phyloP scores from a whole-genome alignment of 495 filamentous ascomycete species.

The Articulospora tetracladia region DNA sequence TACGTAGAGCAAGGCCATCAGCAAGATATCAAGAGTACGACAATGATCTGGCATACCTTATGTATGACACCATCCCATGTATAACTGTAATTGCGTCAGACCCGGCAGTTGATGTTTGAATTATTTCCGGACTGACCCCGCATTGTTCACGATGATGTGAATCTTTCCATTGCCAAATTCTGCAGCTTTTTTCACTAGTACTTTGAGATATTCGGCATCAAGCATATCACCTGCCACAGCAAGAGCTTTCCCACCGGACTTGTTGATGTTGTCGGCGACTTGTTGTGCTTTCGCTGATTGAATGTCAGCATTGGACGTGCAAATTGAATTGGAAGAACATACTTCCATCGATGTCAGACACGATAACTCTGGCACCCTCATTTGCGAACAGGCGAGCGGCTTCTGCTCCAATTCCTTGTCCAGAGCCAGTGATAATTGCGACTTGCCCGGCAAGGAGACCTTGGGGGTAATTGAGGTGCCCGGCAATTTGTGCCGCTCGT shows the following conservation, averaged over 20 bases:
- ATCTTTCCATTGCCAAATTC: conserved; percentile 84
- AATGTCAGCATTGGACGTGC: conserved; percentile 12
- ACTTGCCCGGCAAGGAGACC: conserved; percentile 74
- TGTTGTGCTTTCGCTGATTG: conserved; percentile 56
- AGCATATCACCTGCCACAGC: conserved; percentile 73
- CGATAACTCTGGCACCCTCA: conserved; percentile 78
- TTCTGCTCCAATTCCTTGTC: conserved; percentile 89
- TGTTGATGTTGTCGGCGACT: conserved; percentile 51
- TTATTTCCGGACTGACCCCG: conserved; percentile 41
- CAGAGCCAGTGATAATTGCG: conserved; percentile 84
- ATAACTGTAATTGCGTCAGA: conserved; percentile 29
- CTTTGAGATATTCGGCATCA: conserved; percentile 58
- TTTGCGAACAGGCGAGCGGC: conserved; percentile 76
- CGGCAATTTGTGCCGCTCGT: conserved; percentile 63
- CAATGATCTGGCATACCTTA: conserved; percentile 60
- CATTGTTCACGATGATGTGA: conserved; percentile 85
- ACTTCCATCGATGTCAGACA: conserved; percentile 78
- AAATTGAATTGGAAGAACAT: conserved; percentile 22
- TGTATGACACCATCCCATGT: conserved; percentile 92
- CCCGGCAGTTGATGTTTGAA: neutral
- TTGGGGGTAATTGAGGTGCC: conserved; percentile 74
- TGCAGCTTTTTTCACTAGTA: conserved; percentile 67
- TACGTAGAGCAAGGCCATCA: conserved; percentile 24
- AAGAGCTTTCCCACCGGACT: conserved; percentile 56
- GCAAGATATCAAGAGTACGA: conserved; percentile 9